Conservation (phyloP, 495 filamentous ascomycete species). For the Neurospora sp. region DNA sequence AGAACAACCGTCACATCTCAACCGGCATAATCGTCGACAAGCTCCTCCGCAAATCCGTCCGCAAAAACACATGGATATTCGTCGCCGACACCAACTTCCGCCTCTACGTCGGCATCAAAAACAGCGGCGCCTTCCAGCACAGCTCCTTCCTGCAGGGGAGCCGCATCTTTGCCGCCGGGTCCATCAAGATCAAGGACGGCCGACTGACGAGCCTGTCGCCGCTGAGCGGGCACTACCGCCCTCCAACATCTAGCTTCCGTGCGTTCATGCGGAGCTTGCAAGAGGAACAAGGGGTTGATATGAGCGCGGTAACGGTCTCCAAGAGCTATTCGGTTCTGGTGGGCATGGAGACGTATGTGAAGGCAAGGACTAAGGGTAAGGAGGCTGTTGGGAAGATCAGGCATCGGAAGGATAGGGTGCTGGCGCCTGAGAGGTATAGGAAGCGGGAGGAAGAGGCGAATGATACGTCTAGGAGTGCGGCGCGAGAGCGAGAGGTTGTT, state of each 20-base stretch:
- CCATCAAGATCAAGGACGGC: constrained; percentile 77
- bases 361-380: constrained; percentile 49
- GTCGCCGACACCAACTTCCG: constrained; percentile 79
- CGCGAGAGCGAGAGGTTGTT: constrained; percentile 33
- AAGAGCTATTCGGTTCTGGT: constrained; percentile 73
- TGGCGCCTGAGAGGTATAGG: constrained; percentile 34
- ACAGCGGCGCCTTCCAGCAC: constrained; percentile 82
- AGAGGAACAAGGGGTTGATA: constrained; percentile 60
- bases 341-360: constrained; percentile 71
- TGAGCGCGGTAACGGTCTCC: constrained; percentile 64
- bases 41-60: constrained; percentile 57
- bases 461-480: constrained; percentile 43
- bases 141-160: constrained; percentile 76
- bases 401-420: constrained; percentile 23
- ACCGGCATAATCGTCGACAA: constrained; percentile 61
- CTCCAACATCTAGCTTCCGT: constrained; percentile 67
- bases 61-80: constrained; percentile 85
- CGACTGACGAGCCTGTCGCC: constrained; percentile 47
- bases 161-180: constrained; percentile 70
- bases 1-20: constrained; percentile 25
- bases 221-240: constrained; percentile 78
- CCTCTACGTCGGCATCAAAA: constrained; percentile 85
- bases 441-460: constrained; percentile 29
- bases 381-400: constrained; percentile 27
- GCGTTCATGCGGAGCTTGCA: constrained; percentile 65